A percentile compares a stretch with the other conserved stretches of the same genome.
Evolutionary conservation across 805 yeast species (phyloP).

Genomic region (Ogataea parapolymorpha): DNA sequence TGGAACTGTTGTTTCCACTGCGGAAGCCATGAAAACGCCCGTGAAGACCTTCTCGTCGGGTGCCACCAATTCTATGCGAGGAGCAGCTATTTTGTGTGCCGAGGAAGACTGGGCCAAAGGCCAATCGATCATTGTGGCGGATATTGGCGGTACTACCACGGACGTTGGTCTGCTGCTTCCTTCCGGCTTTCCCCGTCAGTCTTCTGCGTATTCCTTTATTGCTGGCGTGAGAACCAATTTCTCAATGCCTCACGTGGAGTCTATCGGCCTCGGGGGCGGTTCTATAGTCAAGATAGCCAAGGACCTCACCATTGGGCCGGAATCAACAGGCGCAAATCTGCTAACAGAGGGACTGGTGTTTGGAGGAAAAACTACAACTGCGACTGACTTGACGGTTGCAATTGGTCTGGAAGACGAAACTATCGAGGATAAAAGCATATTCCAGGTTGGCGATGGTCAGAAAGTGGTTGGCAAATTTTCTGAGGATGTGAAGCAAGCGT

Average conservation of each 20-base stretch:
- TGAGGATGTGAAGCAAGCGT: neutral
- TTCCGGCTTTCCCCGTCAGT: constrained; percentile 8
- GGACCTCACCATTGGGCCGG: constrained; percentile 4
- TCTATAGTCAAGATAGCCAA: constrained; percentile 2
- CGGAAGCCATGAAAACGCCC: constrained; percentile 6
- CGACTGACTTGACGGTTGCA: constrained; percentile 6
- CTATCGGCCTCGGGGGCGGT: constrained; percentile 8
- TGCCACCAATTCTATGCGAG: constrained; percentile 11
- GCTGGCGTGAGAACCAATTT: constrained; percentile 8
- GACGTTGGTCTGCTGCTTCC: constrained; percentile 8
- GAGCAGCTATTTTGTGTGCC: constrained; percentile 9
- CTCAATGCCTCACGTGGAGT: constrained; percentile 11
- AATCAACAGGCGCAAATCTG: constrained; percentile 4
- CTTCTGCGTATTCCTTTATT: constrained; percentile 7
- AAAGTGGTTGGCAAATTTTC: constrained; percentile 25
- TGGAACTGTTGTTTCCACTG: constrained; percentile 6
- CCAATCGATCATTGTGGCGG: constrained; percentile 2
- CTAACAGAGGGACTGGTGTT: constrained; percentile 1
- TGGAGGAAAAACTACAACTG: constrained; percentile 3
- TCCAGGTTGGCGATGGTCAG: constrained; percentile 16
- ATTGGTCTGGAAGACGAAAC: constrained; percentile 11
- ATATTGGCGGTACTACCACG: constrained; percentile 9
- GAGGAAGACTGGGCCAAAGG: neutral
- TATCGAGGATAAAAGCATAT: constrained; percentile 17
- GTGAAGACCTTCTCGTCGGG: constrained; percentile 10